Evolutionary conservation across 139 green algal species (phyloP).

Genomic region (Dunaliella sp.): DNA sequence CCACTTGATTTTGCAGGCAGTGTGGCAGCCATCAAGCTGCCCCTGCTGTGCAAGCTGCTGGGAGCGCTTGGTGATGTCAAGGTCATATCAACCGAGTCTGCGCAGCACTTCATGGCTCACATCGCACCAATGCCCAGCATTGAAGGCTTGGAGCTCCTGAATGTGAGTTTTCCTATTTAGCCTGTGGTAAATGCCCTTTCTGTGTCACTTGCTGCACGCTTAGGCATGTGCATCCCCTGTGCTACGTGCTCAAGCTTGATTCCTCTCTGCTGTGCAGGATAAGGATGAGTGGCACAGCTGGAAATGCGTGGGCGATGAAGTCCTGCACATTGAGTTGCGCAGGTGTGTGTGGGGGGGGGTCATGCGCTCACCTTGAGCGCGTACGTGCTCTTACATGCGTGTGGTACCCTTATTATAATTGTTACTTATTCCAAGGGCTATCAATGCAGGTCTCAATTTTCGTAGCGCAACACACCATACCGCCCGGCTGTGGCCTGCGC

Average conservation of each 20-base stretch:
- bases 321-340: slow-evolving; percentile 94
- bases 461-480: too few species aligned
- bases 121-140: not conserved
- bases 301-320: slow-evolving; percentile 63
- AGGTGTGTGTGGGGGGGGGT: too few species aligned
- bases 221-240: not conserved
- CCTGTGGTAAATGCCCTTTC: not conserved
- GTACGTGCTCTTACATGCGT: too few species aligned
- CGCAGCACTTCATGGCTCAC: slow-evolving; percentile 9
- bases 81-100: slow-evolving; percentile 13
- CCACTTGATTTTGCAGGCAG: slow-evolving; percentile 23
- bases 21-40: slow-evolving; percentile 24
- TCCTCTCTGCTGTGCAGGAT: slow-evolving; percentile 16
- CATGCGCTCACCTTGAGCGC: too few species aligned
- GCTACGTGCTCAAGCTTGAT: not conserved
- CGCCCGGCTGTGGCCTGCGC: too few species aligned
- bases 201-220: not conserved
- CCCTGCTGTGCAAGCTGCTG: slow-evolving; percentile 5
- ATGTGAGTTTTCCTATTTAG: not conserved
- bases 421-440: too few species aligned
- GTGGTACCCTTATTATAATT: too few species aligned
- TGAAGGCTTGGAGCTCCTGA: not conserved
- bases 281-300: slow-evolving; percentile 24
- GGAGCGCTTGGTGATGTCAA: slow-evolving; percentile 9
- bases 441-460: too few species aligned